Percentiles rank a stretch among this genome's conserved stretches.
These are phyloP conservation scores for Metschnikowia corniflorae DNA, from an alignment of 805 yeast genomes.

Conservation along the genomic window DNA sequence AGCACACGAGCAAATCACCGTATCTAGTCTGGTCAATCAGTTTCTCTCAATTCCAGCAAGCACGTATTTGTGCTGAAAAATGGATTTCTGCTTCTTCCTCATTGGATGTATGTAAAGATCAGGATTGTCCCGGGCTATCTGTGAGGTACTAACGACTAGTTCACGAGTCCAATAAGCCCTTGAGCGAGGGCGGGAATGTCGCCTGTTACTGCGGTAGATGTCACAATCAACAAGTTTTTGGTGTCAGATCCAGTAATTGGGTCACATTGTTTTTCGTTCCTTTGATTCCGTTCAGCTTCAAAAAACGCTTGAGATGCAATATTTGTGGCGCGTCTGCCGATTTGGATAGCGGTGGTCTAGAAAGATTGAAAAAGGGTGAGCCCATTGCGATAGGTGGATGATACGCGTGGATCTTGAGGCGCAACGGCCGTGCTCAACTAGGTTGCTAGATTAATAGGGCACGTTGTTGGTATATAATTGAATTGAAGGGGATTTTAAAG, in stretches of 20 bases:
- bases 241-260: constrained; percentile 51
- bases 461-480: no score
- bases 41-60: no score
- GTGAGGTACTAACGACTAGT: constrained; percentile 13
- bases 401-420: no score
- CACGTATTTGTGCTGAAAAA: no score
- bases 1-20: no score
- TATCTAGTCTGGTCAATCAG: no score
- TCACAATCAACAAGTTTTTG: constrained; percentile 52
- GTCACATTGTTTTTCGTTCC: constrained; percentile 26
- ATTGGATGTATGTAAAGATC: constrained; percentile 17
- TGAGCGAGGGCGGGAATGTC: constrained; percentile 14
- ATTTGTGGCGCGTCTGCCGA: constrained; percentile 20
- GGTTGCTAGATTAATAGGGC: no score
- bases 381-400: constrained; percentile 17
- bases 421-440: no score
- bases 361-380: constrained; percentile 14
- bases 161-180: constrained; percentile 15
- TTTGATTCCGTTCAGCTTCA: constrained; percentile 16
- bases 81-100: constrained; percentile 19
- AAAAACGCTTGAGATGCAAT: constrained; percentile 15
- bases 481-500: no score
- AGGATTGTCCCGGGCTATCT: neutral
- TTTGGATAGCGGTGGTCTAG: constrained; percentile 14
- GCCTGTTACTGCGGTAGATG: constrained; percentile 51